Evolutionary conservation across 2,329 filamentous ascomycete species (phyloP), one percentile per base, ranked within the genome.

Genomic region (Pseudogymnoascus pannorum): DNA sequence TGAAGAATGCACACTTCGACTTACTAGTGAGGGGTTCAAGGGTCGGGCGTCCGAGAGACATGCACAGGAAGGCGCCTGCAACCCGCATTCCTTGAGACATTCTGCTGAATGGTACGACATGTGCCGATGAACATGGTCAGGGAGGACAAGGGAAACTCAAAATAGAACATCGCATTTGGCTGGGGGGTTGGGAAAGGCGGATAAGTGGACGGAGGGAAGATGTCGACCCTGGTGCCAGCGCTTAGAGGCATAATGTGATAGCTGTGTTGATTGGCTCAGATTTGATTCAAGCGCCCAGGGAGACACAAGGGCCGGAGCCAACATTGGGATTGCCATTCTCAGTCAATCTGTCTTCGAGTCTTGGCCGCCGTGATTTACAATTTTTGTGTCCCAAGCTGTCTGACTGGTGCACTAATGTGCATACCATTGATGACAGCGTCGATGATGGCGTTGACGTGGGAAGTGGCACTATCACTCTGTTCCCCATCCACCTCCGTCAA

Each of bases 51-150:
- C 26, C 24, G 9, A 22, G 18, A 33, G 18, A 18, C 26, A 18
- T 57, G 51, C 51, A 57, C 31, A 57, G 4, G 51, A 26, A 57
- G 16, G 51, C 26, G 51, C 51, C 31, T 6, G 51, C 51, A 57
- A 18, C 51, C 51, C 51, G 51, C 51, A 16, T 57, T 31, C 51
- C 18, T 31, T 6, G n/a, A 35, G 24, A 57, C 26, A 33, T 57
- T 18, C 51, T 22, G 51, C 26, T 4, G 31, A 18, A 35, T 57
- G 26, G 51, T 11, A 31, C 51, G 31, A 57, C 31, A 31, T 57
- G 26, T 31, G n/a, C 18, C 26, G 26, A 57, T 8, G 26, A 6
- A 14, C 26, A 57, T 57, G 51, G 51, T 31, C 26, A 35, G 18
- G 31, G n/a, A 31, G 51, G 16, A 57, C 26, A 57, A 57, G 24